Base-by-base conservation (phyloP, 2,329 filamentous ascomycete genomes). In the Grosmannia clavigera region DNA sequence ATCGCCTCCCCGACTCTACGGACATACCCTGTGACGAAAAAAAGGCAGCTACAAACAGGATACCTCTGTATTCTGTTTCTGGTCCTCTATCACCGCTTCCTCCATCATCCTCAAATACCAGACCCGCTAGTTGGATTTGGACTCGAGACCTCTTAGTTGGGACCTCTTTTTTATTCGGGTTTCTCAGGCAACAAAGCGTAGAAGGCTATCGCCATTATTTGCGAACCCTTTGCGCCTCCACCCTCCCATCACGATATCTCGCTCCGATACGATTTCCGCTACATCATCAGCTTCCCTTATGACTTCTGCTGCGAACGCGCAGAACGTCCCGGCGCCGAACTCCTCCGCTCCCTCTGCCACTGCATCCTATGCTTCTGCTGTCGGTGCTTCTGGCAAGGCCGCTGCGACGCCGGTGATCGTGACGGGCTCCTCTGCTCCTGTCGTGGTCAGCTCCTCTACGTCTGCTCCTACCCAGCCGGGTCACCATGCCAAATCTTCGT, bases 291-390 rank as follows among this genome's bases (percentile, higher is more conserved):
- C 50, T 67, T 66, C 71, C 70, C 75, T 75, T 81, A 83, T 83
- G 81, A 83, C 80, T 79, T 83, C 81, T 73, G 73, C 79, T 79
- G 78, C 76, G 66, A 77, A 74, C 71, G 74, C 78, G 74, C 76
- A 78, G 71, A 78, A 75, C 70, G 78, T 72, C 68, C 73, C 78
- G 80, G 81, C 81, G 77, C 77, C 78, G 70, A 81, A 76, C 73
- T 75, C 76, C 72, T 73, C 72, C 66, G 76, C 79, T 73, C 76
- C 79, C 72, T 76, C 79, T 70, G 77, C 80, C 72, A 77, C 62
- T 46, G 62, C 80, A 73, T 85, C 83, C 71, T 85, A 86, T 82
- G 83, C 83, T 77, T 84, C 82, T 68, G 82, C 83, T 76, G 83
- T 78, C 72, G 77, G 80, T 76, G 78, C 80, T 73, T 75, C 77